Base-by-base conservation (phyloP, 108 stramenopile genomes). In the Cylindrotheca closterium region DNA sequence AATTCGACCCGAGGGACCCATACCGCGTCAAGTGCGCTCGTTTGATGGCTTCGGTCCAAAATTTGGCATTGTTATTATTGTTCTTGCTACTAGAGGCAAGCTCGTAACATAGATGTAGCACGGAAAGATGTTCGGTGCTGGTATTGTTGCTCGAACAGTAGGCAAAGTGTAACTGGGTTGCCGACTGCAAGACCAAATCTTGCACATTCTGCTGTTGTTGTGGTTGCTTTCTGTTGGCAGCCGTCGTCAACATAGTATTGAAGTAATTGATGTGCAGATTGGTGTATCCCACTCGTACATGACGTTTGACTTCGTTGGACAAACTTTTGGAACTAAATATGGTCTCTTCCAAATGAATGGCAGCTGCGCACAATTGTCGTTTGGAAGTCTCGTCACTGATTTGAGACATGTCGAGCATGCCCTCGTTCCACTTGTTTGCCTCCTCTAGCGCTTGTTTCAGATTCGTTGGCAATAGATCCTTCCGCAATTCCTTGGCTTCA, bases 111-210 rank as follows among this genome's bases (percentile, higher is more conserved):
- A 86, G 59, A 52, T 92, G 87, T 30, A 87, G 57, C 49, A 88
- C 81, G 5, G 79, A 85, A 10, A 92, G 34, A 57, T 92, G 88
- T 62, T 89, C 87, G 2, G 91, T 92, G 61, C 91, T 82, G 47
- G 84, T 82, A 74, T 87, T 82, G 65, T 92, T 78, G 56, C 63
- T 68, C 29, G 71, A 52, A 30, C 60, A 34, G 58, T 87, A 85
- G 15, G 81, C 67, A 51, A 87, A 82, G 58, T 92, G 91, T 27
- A 92, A 54, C 26, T 85, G 80, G 52, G 67, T 74, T 27, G 71
- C 82, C 21, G 80, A 3, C 50, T 68, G 65, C 48, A 84, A 50
- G 8, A 81, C 18, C 12, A 19, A 42, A 5, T 60, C 51, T 59
- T 31, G 27, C 51, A 28, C 26, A 37, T 59, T n/a, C 47, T 53